Base-by-base conservation (phyloP, 2,329 filamentous ascomycete species). In the Sclerotinia minor region DNA sequence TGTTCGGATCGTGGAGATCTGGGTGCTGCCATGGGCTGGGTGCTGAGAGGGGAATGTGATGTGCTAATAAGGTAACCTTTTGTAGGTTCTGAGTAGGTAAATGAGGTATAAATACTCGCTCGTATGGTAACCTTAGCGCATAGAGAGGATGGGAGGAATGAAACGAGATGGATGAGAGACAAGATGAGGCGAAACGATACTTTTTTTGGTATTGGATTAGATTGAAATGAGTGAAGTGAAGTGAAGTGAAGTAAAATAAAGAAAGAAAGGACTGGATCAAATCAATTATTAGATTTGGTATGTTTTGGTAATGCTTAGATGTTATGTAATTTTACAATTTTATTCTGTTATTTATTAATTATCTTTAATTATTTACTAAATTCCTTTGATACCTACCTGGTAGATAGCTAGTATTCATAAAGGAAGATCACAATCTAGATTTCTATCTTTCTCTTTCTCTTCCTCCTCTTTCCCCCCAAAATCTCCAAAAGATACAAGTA, bases 131-230 rank as follows among this genome's bases (percentile, higher is more conserved):
- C 35, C 1, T 8, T 13, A n/a, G 44, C n/a, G 60, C 44, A 67
- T 47, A 3, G 19, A n/a, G 44, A 67, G 64, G 55, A 67, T 67
- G 35, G 49, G 55, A 61, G 24, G 44, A 67, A 61, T 45, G 64
- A 67, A 60, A 67, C 54, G 21, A 44, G 32, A 50, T 17, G 41
- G 32, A 50, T 17, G 41, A 53, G 52, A 61, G 54, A 26, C 24
- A 55, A 61, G 55, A 53, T 32, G 64, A 67, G 35, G 9, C 35
- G 35, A 35, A 9, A 35, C 7, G 35, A 29, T 29, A 29, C 29
- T 29, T 29, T 29, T 29, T 29, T 29, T 29, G 29, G 29, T 29
- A 29, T 29, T 2, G 29, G 5, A 29, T 29, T 29, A 5, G 38
- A 61, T 45, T 24, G 21, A 41, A 41, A 41, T 13, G 1, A 50